Base-by-base conservation (phyloP, 352 stramenopile genomes). In the Phytophthora vignae region DNA sequence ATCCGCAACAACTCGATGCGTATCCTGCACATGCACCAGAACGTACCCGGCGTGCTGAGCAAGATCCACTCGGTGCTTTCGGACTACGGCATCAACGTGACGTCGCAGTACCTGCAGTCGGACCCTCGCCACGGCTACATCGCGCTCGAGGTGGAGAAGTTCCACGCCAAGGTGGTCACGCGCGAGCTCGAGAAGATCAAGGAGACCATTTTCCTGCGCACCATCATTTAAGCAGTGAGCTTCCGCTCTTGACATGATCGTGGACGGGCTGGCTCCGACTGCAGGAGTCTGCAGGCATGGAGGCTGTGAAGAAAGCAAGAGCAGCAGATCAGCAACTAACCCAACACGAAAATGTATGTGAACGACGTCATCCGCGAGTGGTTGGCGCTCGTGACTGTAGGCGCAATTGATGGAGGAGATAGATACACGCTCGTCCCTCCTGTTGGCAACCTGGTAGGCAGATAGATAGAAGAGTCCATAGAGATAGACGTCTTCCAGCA, bases 21-120 rank as follows among this genome's bases (percentile, higher is more conserved):
- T 25, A 95, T 95, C 60, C 69, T 95, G 59, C 88, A 95, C 79
- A 92, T 95, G 82, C 88, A 95, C 73, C 84, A 93, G 60, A 95
- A 95, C 58, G 88, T 95, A 21, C 88, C 88, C 8, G 88, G 88
- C n/a, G 88, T 95, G 59, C 71, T 95, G 49, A 88, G 78, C 84
- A 95, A 95, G 84, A 94, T 95, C 60, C 88, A 95, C 77, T 84
- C 86, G 31, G 88, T 93, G 38, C 74, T 95, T 50, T 92, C 83
- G 9, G 85, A 95, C 73, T 93, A 92, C 62, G 88, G 86, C 71
- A 87, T 95, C 64, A 95, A 95, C 67, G 88, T 94, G 74, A 95
- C 85, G 56, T 93, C 88, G 65, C 88, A 95, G 76, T 93, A 94
- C 74, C 64, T 95, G 58, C 86, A 94, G 71, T 95, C 88, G 17